Evolutionary conservation across 2,329 filamentous ascomycete genomes (phyloP).

Genomic region (Calonectria henricotiae): DNA sequence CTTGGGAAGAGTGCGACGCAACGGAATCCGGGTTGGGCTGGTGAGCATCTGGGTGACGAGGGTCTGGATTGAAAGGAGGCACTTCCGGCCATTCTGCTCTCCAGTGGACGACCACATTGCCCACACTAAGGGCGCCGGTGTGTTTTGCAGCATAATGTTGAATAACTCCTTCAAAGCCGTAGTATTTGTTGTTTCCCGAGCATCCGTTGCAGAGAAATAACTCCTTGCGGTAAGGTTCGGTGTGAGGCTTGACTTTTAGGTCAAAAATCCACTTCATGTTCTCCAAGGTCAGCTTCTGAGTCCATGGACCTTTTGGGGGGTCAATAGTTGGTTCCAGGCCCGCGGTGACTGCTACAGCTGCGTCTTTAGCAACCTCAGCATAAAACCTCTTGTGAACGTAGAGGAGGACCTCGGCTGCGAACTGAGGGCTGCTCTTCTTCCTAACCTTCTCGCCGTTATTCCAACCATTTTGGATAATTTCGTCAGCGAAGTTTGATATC

Average conservation of each 20-base stretch:
- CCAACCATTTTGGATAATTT: constrained; percentile 79
- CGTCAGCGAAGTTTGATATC: constrained; percentile 79
- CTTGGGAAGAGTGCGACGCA: constrained; percentile 20
- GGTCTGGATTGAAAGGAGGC: constrained; percentile 80
- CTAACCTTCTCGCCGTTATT: constrained; percentile 75
- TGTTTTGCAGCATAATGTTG: constrained; percentile 91
- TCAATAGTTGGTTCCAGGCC: constrained; percentile 65
- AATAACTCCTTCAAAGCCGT: constrained; percentile 84
- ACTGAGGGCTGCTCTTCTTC: constrained; percentile 76
- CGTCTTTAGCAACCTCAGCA: constrained; percentile 70
- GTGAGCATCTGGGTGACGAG: constrained; percentile 57
- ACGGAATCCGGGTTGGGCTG: constrained; percentile 19
- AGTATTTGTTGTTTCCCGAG: constrained; percentile 76
- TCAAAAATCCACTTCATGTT: constrained; percentile 93
- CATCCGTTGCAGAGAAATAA: constrained; percentile 84
- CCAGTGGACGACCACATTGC: constrained; percentile 84
- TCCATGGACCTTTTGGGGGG: constrained; percentile 69
- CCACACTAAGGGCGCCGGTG: constrained; percentile 78
- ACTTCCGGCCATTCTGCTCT: constrained; percentile 84
- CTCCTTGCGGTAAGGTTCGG: constrained; percentile 78
- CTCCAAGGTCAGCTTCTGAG: constrained; percentile 79
- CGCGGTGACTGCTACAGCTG: constrained; percentile 64
- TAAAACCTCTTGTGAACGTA: constrained; percentile 79
- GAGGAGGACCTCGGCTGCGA: constrained; percentile 81
- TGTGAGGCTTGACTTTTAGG: constrained; percentile 80